phyloP scores from a whole-genome alignment of 495 filamentous ascomycete species.

The Penicillium malachiteum region DNA sequence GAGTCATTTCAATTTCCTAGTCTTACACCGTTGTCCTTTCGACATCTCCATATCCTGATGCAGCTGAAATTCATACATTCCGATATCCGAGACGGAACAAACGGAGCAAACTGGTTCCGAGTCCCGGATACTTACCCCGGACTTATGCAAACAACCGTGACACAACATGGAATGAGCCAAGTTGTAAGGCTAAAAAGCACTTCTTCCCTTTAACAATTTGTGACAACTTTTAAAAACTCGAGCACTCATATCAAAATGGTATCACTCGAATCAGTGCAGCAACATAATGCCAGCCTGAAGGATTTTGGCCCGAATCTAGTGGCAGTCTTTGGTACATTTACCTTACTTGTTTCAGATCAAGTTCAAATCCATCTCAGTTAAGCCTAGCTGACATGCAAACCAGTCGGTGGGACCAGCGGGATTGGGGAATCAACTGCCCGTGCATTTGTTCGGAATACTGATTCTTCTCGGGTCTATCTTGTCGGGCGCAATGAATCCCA shows the following conservation, averaged over 20 bases:
- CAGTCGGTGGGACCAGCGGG: constrained; percentile 64
- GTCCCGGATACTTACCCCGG: too few relatives aligned
- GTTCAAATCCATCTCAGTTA: constrained; percentile 1
- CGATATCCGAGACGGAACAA: too few relatives aligned
- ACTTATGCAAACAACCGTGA: too few relatives aligned
- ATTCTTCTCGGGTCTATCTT: constrained; percentile 47
- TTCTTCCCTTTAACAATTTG: too few relatives aligned
- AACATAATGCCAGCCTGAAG: constrained; percentile 43
- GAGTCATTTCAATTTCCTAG: too few relatives aligned
- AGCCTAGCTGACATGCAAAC: constrained; percentile 9
- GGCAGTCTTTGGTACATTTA: constrained; percentile 49
- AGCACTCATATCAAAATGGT: constrained; percentile 41
- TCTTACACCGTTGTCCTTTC: too few relatives aligned
- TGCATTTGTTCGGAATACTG: constrained; percentile 51
- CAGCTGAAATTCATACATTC: too few relatives aligned
- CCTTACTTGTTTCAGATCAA: not conserved
- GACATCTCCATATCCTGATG: too few relatives aligned
- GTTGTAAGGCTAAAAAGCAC: too few relatives aligned
- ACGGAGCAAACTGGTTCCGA: too few relatives aligned
- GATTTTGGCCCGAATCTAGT: constrained; percentile 48
- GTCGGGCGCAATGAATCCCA: constrained; percentile 44
- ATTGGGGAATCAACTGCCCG: constrained; percentile 61
- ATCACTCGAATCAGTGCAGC: constrained; percentile 34
- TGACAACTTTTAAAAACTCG: not conserved
- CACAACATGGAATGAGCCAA: too few relatives aligned